Percentiles rank a stretch among this genome's conserved stretches.
phyloP scores from a whole-genome alignment of 2,329 filamentous ascomycete genomes.

The Acarospora socialis region DNA sequence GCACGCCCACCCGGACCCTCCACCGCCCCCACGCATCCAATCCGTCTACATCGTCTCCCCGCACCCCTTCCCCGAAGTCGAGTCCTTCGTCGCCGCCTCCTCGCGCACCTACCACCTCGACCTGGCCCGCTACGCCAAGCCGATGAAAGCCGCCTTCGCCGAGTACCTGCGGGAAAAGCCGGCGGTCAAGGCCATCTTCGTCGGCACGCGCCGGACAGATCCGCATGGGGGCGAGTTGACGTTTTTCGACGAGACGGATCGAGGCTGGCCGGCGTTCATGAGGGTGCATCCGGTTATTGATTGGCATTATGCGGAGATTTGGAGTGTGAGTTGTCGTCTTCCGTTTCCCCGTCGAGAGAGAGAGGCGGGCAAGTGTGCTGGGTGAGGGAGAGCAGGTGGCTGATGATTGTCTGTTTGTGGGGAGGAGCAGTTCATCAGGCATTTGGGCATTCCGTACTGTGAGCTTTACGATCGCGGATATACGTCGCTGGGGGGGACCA shows the following conservation, averaged over 20 bases:
- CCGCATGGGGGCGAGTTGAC: slow-evolving; percentile 69
- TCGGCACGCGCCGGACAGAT: slow-evolving; percentile 81
- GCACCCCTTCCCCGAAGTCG: slow-evolving; percentile 74
- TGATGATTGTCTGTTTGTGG: slow-evolving; percentile 3
- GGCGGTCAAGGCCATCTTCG: slow-evolving; percentile 61
- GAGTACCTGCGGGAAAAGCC: slow-evolving; percentile 56
- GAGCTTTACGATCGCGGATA: slow-evolving; percentile 76
- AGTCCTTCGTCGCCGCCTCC: slow-evolving; percentile 62
- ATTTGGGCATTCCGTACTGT: slow-evolving; percentile 72
- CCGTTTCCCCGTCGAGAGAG: slow-evolving; percentile 1
- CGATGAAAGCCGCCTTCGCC: slow-evolving; percentile 71
- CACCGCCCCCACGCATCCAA: slow-evolving; percentile 47
- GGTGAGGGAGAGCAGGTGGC: slow-evolving; percentile 10
- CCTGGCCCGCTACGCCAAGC: slow-evolving; percentile 56
- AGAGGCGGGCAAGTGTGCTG: slow-evolving; percentile 5
- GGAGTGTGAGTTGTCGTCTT: slow-evolving; percentile 52
- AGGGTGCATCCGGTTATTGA: slow-evolving; percentile 90
- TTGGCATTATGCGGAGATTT: slow-evolving; percentile 93
- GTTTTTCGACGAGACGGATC: slow-evolving; percentile 77
- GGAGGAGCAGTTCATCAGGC: slow-evolving; percentile 58
- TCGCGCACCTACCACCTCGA: slow-evolving; percentile 58
- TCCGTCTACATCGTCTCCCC: slow-evolving; percentile 79
- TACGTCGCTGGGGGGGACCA: slow-evolving; percentile 79
- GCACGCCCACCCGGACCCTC: slow-evolving; percentile 20
- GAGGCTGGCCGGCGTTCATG: slow-evolving; percentile 85